Base-by-base conservation (phyloP, 1,139 yeast genomes). In the Zhuliangozyma parablackwelliae region DNA sequence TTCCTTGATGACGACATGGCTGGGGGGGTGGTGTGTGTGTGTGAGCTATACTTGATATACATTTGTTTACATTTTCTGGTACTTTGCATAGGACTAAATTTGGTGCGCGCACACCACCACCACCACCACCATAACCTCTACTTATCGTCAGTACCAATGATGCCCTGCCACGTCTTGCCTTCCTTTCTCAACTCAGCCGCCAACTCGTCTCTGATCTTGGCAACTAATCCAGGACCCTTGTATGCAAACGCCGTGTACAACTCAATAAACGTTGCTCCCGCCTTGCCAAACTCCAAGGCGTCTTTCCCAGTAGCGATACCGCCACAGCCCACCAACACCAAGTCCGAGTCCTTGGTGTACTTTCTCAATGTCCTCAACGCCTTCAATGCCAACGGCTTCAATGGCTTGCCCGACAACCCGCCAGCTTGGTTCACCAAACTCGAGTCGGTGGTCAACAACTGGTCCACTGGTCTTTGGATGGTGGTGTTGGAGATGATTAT, bases 401-500 rank as follows among this genome's bases (percentile, higher is more conserved):
- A 71, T n/a, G 97, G 97, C 40, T 76, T 75, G 21, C 98, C 98
- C 1, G 96, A 86, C 30, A 90, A 72, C 0, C 98, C 98, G 39
- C 98, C 98, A 6, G 80, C 63, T 61, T 90, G 84, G 30, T 61
- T 49, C 21, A 71, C 63, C 30, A 78, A 58, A 6, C 55, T 48
- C 3, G 50, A 44, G 41, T 71, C 73, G 9, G 65, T 54, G 9
- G 87, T 77, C 33, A 69, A 65, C 47, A 87, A 63, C 7, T 59
- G 47, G 1, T 59, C 66, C 6, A 40, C 47, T 5, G 95, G 95
- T 56, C 98, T 78, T 51, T 80, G 81, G 44, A 90, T 76, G 1
- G 97, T 90, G 26, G 98, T 90, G 62, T 90, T 90, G 35, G 96
- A 86, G 35, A 92, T 80, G 47, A 90, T 85, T 44, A 92, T 88